Evolutionary conservation across 2,329 filamentous ascomycete species (phyloP), one percentile per base, ranked within the genome.

Genomic region (Neobulgaria alba): DNA sequence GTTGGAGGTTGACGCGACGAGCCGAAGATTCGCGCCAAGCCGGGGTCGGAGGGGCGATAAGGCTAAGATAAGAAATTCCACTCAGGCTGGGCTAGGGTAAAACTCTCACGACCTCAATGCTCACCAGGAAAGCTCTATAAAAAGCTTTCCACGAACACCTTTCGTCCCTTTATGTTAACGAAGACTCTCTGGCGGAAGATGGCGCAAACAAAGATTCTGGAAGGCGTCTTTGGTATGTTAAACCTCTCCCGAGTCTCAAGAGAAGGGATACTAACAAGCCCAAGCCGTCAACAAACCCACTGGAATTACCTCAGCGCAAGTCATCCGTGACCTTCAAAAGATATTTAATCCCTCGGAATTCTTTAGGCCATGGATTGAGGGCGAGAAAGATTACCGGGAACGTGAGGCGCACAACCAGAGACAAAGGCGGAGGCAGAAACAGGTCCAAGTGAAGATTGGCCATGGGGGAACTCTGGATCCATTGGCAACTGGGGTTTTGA

Each of bases 381-480:
- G 72, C 38, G 79, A 89, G 52, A 68, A 68, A 41, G 63, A 63
- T 1, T 69, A 67, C 35, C 74, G 76, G 43, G 62, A 68, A 12
- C 63, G 67, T 50, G 80, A 85, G 60, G 66, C 66, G 43, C 68
- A 72, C 43, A 67, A 68, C 43, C 76, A 82, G 58, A 72, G 72
- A 51, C 70, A 72, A 52, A 74, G 80, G 45, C 73, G 78, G 46
- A 66, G 67, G 48, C 65, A 64, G 34, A 69, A 72, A 48, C 75
- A 77, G 60, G 72, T 81, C 4, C 77, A 85, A 47, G 82, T 96
- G 53, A 98, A 96, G 69, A 85, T 96, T 57, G 92, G 92, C 23
- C 92, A 98, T 65, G 92, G 92, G 46, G 92, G 92, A 32, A 98
- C 92, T 2, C 74, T 98, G 14, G 92, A 98, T 58, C 92, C 92